Percentiles rank a stretch among this genome's conserved stretches.
phyloP scores from a whole-genome alignment of 306 rosid species.

The Lablab purpureus region DNA sequence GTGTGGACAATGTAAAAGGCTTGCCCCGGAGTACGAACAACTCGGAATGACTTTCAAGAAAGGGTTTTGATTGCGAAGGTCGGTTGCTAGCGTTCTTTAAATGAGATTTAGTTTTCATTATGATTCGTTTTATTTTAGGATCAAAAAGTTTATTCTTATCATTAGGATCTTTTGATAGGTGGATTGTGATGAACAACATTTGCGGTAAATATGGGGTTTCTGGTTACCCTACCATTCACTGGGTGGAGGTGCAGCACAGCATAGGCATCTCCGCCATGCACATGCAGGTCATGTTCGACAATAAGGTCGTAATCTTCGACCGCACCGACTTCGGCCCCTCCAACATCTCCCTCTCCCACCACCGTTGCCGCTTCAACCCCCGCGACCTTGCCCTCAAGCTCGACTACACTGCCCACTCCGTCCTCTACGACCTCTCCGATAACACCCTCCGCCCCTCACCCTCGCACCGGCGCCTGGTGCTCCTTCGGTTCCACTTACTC shows the following conservation, averaged over 20 bases:
- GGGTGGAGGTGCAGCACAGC: slow-evolving; percentile 61
- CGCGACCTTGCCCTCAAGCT: no score
- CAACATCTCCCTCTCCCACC: no score
- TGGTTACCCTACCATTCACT: slow-evolving; percentile 86
- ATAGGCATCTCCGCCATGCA: slow-evolving; percentile 93
- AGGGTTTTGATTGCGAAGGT: slow-evolving; percentile 83
- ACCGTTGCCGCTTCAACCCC: no score
- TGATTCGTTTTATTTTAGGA: not conserved
- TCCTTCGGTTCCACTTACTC: no score
- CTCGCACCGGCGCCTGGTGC: no score
- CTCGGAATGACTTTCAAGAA: slow-evolving; percentile 78
- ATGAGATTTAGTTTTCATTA: not conserved
- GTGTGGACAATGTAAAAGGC: slow-evolving; percentile 97
- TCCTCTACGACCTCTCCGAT: no score
- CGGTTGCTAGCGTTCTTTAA: not conserved
- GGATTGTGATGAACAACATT: slow-evolving; percentile 88
- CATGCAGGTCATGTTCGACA: slow-evolving; percentile 80
- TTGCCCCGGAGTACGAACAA: slow-evolving; percentile 89
- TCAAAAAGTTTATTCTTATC: not conserved
- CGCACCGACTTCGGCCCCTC: no score
- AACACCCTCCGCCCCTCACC: no score
- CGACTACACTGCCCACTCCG: no score
- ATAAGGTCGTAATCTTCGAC: slow-evolving; percentile 75
- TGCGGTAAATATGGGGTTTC: slow-evolving; percentile 83
- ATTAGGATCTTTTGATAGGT: slow-evolving; percentile 52